Evolutionary conservation across 129 eudicot species (phyloP).

Genomic region (Lactuca saligna): DNA sequence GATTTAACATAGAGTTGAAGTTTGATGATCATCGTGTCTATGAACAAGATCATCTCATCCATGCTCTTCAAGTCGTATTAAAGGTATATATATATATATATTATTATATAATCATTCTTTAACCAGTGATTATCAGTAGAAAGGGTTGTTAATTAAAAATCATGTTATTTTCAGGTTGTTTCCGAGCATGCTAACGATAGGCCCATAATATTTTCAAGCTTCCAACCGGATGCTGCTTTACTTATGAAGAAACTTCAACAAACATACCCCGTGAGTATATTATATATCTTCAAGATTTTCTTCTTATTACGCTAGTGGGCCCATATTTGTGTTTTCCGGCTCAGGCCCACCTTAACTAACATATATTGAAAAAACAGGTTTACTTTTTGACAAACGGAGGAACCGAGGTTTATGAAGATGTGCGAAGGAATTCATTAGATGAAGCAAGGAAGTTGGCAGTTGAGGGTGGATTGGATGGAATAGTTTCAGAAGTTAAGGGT

Average conservation of each 20-base stretch:
- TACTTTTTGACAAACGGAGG: slow-evolving; percentile 89
- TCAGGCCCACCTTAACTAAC: too few relatives aligned
- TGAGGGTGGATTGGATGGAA: slow-evolving; percentile 75
- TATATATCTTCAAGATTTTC: not conserved
- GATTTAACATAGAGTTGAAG: slow-evolving; percentile 84
- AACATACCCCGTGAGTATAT: slow-evolving; percentile 55
- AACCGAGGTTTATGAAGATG: slow-evolving; percentile 55
- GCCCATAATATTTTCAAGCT: slow-evolving; percentile 70
- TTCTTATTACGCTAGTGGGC: not conserved
- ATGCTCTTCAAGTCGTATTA: slow-evolving; percentile 55
- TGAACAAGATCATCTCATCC: slow-evolving; percentile 46
- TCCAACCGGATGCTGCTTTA: slow-evolving; percentile 89
- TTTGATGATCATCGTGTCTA: slow-evolving; percentile 72
- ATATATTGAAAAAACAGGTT: slow-evolving; percentile 52
- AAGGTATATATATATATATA: slow-evolving; percentile 53
- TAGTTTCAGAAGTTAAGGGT: slow-evolving; percentile 81
- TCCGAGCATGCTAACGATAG: slow-evolving; percentile 58
- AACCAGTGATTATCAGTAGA: too few relatives aligned
- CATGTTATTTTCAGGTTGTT: slow-evolving; percentile 46
- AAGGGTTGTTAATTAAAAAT: too few relatives aligned
- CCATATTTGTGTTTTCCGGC: too few relatives aligned
- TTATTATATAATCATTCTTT: not conserved
- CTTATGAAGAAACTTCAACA: slow-evolving; percentile 64
- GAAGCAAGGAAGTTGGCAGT: slow-evolving; percentile 67
- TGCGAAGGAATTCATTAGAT: slow-evolving; percentile 74